A percentile compares a stretch with the other conserved stretches of the same genome.
phyloP scores from a whole-genome alignment of 257 asterid genomes.

The Ophiorrhiza pumila region DNA sequence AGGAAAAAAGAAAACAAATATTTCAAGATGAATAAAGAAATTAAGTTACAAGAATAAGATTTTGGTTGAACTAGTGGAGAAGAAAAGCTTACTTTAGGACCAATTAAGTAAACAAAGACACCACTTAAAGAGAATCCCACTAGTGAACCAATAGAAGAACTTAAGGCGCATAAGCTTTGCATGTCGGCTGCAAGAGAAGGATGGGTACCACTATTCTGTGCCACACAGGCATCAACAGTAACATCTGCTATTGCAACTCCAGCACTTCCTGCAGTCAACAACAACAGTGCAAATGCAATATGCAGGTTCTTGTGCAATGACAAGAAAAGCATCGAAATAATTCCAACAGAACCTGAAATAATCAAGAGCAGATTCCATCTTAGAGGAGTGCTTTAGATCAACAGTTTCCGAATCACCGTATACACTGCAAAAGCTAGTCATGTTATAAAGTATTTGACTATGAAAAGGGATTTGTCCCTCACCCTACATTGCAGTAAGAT shows the following conservation, averaged over 20 bases:
- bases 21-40: conserved; percentile 6
- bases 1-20: neutral
- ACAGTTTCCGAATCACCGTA: neutral
- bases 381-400: neutral
- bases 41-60: neutral
- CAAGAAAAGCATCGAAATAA: conserved; percentile 71
- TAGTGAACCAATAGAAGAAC: conserved; percentile 82
- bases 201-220: conserved; percentile 71
- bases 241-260: conserved; percentile 98
- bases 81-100: conserved; percentile 64
- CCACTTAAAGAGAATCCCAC: conserved; percentile 85
- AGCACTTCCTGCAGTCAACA: conserved; percentile 84
- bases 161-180: conserved; percentile 90
- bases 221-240: conserved; percentile 95
- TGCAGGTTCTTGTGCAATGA: conserved; percentile 66
- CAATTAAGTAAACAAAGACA: conserved; percentile 74
- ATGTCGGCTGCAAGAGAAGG: conserved; percentile 88
- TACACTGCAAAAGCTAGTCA: neutral
- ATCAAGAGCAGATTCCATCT: neutral
- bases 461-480: neutral
- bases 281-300: conserved; percentile 62
- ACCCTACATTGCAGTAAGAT: neutral
- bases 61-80: neutral
- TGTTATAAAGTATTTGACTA: neutral
- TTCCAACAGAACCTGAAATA: conserved; percentile 67